Evolutionary conservation across 495 filamentous ascomycete species (phyloP), one percentile per base, ranked within the genome.

Genomic region (Chaetomium fimeti): DNA sequence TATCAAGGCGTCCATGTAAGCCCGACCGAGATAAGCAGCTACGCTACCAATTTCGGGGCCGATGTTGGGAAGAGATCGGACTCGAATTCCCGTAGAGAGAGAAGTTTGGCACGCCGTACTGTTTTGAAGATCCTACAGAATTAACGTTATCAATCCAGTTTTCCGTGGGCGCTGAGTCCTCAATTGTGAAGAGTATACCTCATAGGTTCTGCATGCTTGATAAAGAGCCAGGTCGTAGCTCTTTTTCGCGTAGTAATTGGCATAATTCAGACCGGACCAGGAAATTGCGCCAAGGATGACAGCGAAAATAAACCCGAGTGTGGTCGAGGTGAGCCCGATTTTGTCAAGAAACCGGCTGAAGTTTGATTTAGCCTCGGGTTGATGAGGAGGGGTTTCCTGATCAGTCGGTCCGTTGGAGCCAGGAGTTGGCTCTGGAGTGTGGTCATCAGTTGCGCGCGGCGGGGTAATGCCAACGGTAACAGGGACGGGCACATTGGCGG

Each of bases 191-290:
- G 15, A 47, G 20, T 18, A n/a, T 18, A 47, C 43, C 18, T 47
- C 43, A n/a, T 47, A 47, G 43, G 15, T 47, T n/a, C 43, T 47
- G 43, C 43, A 47, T n/a, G 43, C 43, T 47, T 47, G 43, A n/a
- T 47, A 47, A 1, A 47, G 43, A 18, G 43, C 43, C 43, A 47
- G 43, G 5, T 47, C 43, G 43, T 47, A 47, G 43, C 43, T 47
- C 43, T 47, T 47, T n/a, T 47, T 47, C 15, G 43, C 43, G 43
- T 47, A 47, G 43, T 47, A 47, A 18, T 47, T 47, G 15, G 43
- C 43, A n/a, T 47, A 47, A 18, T 47, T 47, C 43, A 47, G 16
- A 7, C 43, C 43, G n/a, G 43, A 47, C 43, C 43, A 47, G 18
- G 43, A n/a, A n/a, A 47, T 18, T 22, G 43, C 43, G n/a, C 13